Evolutionary conservation across 768 basidiomycete genomes (phyloP), one percentile per base, ranked within the genome.

Genomic region (Tylopilus intermedius): DNA sequence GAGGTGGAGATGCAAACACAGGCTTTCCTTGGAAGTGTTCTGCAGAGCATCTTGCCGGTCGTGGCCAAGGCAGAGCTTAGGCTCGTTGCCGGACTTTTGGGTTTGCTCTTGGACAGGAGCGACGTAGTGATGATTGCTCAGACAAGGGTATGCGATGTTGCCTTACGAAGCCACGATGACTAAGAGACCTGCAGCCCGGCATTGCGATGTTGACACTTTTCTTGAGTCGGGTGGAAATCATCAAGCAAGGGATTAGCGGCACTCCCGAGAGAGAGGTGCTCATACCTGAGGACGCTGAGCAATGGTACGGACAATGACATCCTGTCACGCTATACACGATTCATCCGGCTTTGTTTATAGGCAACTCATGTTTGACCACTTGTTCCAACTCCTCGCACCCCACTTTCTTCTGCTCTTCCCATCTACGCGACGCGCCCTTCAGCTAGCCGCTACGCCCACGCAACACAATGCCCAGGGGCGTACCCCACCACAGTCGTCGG

Each of bases 1-100:
- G 89, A 91, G 33, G 79, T 87, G 13, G 94, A 96, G 59, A 76
- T 78, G n/a, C 90, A 95, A 68, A 94, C 93, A 0, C 90, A 95
- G 59, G 85, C 84, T 0, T 97, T 97, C 72, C 74, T 95, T 45
- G 79, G 81, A 45, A 86, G 86, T 50, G 85, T 96, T 11, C 73
- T 97, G 58, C 93, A 94, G 56, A 90, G 88, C 59, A 83, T 97
- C 59, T 73, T 94, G 51, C 84, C 84, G 7, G 83, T 93, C 33
- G 82, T 95, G 42, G 86, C 85, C 21, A 81, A 81, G 47, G 87
- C 89, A 6, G 83, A 82, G 55, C 71, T 99, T 47, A 81, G 90
- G 49, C 76, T 97, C 47, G 81, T 97, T 11, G 86, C 85, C 7
- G 95, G 94, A 5, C 76, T 98, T 56, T 74, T 98, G 53, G 90